A percentile compares a stretch with the other conserved stretches of the same genome.
Conservation (phyloP, 371 early-diverging fungal genomes). For the Mucor sp. region DNA sequence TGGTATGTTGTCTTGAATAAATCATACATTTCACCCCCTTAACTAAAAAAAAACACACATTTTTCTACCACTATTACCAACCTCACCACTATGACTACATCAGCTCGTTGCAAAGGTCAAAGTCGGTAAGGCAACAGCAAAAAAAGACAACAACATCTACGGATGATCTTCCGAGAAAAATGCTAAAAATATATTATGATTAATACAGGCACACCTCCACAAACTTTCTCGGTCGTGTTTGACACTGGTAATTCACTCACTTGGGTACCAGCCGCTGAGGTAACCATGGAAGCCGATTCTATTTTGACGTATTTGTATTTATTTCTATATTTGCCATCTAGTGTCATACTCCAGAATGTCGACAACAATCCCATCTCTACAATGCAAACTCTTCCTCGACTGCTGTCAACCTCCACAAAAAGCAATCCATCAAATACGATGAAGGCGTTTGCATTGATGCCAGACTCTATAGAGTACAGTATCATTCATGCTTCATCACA, state of each 20-base stretch:
- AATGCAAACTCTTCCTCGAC: constrained; percentile 36
- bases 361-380: constrained; percentile 29
- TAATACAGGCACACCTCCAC: constrained; percentile 39
- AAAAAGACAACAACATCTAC: background rate
- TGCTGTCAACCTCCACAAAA: constrained; percentile 39
- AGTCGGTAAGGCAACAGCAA: constrained; percentile 26
- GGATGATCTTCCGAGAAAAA: constrained; percentile 14
- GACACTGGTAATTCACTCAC: constrained; percentile 44
- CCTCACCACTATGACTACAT: background rate
- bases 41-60: background rate
- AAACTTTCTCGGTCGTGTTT: constrained; percentile 43
- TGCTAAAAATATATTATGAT: background rate
- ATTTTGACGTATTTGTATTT: constrained; percentile 4
- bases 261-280: constrained; percentile 49
- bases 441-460: constrained; percentile 46
- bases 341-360: constrained; percentile 43
- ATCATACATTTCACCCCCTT: background rate
- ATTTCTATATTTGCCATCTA: constrained; percentile 14
- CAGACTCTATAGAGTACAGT: constrained; percentile 39
- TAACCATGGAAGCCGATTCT: constrained; percentile 5
- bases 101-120: constrained; percentile 29
- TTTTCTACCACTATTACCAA: background rate
- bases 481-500: background rate
- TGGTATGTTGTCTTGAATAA: constrained; percentile 28
- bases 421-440: constrained; percentile 40